Conservation (phyloP, 495 filamentous ascomycete species). For the Aspergillus indologenus region DNA sequence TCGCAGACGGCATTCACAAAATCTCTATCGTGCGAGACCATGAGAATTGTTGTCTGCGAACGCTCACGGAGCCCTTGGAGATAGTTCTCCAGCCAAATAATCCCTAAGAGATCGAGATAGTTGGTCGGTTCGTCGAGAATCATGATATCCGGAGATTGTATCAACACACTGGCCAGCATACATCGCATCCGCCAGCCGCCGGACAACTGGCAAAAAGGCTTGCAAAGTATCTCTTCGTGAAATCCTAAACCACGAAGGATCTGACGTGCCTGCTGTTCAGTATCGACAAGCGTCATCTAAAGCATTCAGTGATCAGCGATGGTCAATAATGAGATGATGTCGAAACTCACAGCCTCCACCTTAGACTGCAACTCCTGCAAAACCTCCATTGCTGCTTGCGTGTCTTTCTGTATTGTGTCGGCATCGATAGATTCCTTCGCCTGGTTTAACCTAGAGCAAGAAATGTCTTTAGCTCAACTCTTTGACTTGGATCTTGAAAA, state of each 20-base stretch:
- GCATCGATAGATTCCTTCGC: conserved; percentile 51
- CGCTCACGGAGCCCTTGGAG: conserved; percentile 50
- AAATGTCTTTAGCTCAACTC: not conserved
- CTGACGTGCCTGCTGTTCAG: conserved; percentile 58
- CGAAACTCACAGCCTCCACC: conserved; percentile 42
- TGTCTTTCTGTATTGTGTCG: conserved; percentile 55
- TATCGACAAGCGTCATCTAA: conserved; percentile 42
- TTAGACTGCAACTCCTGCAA: conserved; percentile 61
- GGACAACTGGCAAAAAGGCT: conserved; percentile 61
- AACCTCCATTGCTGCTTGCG: conserved; percentile 58
- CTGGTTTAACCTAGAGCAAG: conserved; percentile 47
- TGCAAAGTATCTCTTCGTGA: conserved; percentile 53
- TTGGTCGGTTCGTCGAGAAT: conserved; percentile 88
- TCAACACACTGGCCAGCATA: conserved; percentile 61
- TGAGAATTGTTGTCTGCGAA: conserved; percentile 49
- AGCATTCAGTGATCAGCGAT: not conserved
- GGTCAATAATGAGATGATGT: not conserved
- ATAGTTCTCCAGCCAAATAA: conserved; percentile 77
- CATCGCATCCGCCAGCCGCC: conserved; percentile 79
- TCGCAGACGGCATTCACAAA: conserved; percentile 70
- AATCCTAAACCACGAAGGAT: conserved; percentile 73
- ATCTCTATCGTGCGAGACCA: conserved; percentile 78
- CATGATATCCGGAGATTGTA: conserved; percentile 71
- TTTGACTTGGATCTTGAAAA: not conserved
- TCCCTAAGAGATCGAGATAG: conserved; percentile 76